These are phyloP conservation scores for Leccinum huronense DNA, from an alignment of 1,284 basidiomycete genomes.

Conservation along the genomic window DNA sequence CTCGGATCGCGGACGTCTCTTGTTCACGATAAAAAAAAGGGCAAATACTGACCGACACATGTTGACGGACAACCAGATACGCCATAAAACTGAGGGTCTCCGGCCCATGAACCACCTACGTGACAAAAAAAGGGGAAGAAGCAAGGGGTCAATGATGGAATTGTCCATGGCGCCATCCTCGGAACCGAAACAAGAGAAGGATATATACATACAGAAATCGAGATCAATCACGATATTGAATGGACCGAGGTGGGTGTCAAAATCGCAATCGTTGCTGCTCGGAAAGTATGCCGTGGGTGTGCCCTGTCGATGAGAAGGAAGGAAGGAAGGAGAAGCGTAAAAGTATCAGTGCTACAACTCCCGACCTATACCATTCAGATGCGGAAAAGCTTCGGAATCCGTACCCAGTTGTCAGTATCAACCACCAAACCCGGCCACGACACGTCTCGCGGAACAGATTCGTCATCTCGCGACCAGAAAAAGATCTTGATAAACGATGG, in stretches of 20 bases:
- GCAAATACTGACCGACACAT: conserved; percentile 34
- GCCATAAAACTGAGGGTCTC: conserved; percentile 17
- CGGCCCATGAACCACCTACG: conserved; percentile 44
- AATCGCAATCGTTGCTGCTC: conserved; percentile 18
- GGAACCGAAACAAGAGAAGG: not conserved
- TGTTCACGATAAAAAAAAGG: not conserved
- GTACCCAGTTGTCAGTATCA: conserved; percentile 28
- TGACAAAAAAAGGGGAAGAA: not conserved
- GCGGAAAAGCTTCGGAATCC: not conserved
- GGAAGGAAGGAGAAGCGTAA: not conserved
- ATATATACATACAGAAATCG: conserved; percentile 26
- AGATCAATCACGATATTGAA: conserved; percentile 28
- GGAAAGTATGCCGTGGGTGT: conserved; percentile 28
- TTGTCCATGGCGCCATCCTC: too few species aligned
- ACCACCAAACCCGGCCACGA: conserved; percentile 17
- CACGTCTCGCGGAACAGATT: conserved; percentile 23
- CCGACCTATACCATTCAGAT: not conserved
- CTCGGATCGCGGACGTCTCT: not conserved
- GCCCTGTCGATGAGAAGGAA: conserved; percentile 14
- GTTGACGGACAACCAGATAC: conserved; percentile 36
- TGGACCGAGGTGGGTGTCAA: conserved; percentile 21
- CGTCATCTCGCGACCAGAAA: conserved; percentile 24
- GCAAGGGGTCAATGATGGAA: not conserved
- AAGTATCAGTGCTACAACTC: not conserved
- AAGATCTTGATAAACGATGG: conserved; percentile 25